Percentiles rank a stretch among this genome's conserved stretches.
These are phyloP conservation scores for Heracleum sosnowskyi DNA, from an alignment of 129 eudicot genomes.

Conservation along the genomic window DNA sequence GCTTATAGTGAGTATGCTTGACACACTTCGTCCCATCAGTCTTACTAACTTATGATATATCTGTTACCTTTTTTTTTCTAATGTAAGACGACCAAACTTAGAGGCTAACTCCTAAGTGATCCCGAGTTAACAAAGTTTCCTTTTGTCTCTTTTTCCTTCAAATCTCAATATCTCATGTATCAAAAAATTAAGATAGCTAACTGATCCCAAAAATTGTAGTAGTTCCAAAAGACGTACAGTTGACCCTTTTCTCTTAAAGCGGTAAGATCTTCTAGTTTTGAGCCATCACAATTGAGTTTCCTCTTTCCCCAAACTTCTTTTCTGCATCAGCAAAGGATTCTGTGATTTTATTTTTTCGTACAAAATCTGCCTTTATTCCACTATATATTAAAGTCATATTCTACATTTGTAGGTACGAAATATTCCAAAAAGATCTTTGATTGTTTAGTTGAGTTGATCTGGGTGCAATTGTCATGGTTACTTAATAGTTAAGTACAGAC, in stretches of 20 bases:
- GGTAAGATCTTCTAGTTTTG: slow-evolving; percentile 65
- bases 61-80: background rate
- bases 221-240: slow-evolving; percentile 41
- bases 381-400: background rate
- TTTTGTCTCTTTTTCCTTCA: background rate
- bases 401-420: background rate
- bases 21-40: background rate
- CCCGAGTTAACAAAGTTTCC: background rate
- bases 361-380: background rate
- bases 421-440: background rate
- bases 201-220: background rate
- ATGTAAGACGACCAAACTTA: background rate
- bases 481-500: background rate
- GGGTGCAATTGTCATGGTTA: background rate
- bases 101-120: background rate
- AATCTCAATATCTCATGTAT: background rate
- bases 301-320: slow-evolving; percentile 55
- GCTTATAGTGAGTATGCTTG: slow-evolving; percentile 18
- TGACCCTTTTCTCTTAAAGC: slow-evolving; percentile 70
- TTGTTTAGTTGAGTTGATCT: background rate
- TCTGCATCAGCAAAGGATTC: slow-evolving; percentile 36
- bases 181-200: background rate
- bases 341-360: background rate
- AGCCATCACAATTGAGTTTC: slow-evolving; percentile 47
- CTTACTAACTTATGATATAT: background rate